phyloP scores from a whole-genome alignment of 1,139 yeast species.

The Candida albicans region DNA sequence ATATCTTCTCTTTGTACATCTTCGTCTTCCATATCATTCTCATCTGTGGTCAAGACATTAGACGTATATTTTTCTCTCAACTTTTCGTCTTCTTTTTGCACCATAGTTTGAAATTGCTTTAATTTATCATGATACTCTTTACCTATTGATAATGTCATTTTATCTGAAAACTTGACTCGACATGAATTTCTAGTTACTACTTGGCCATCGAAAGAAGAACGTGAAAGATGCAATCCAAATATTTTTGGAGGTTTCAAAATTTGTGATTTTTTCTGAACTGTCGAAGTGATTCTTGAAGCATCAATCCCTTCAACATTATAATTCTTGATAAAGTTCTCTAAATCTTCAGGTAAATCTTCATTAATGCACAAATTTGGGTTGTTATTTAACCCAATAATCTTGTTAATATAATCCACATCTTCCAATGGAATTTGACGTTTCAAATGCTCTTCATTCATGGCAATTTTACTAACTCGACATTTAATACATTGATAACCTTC shows the following conservation, averaged over 20 bases:
- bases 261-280: slow-evolving; percentile 64
- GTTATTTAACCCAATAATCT: slow-evolving; percentile 31
- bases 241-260: slow-evolving; percentile 69
- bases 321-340: slow-evolving; percentile 46
- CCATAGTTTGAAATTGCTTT: slow-evolving; percentile 33
- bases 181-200: slow-evolving; percentile 76
- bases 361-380: slow-evolving; percentile 50
- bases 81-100: slow-evolving; percentile 18
- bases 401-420: slow-evolving; percentile 19
- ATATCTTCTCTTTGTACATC: slow-evolving; percentile 43
- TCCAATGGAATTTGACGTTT: slow-evolving; percentile 17
- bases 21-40: slow-evolving; percentile 48
- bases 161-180: slow-evolving; percentile 64
- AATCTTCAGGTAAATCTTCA: slow-evolving; percentile 52
- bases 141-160: slow-evolving; percentile 52
- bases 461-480: slow-evolving; percentile 58
- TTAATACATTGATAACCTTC: slow-evolving; percentile 77
- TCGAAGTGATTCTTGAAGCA: slow-evolving; percentile 52
- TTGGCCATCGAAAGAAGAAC: slow-evolving; percentile 76
- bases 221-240: slow-evolving; percentile 73
- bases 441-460: slow-evolving; percentile 30
- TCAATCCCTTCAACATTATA: slow-evolving; percentile 47
- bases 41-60: slow-evolving; percentile 42
- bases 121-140: slow-evolving; percentile 41
- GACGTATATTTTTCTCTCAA: slow-evolving; percentile 17